These are phyloP conservation scores for Phytophthora macrochlamydospora DNA, from an alignment of 352 stramenopile species.

Conservation along the genomic window DNA sequence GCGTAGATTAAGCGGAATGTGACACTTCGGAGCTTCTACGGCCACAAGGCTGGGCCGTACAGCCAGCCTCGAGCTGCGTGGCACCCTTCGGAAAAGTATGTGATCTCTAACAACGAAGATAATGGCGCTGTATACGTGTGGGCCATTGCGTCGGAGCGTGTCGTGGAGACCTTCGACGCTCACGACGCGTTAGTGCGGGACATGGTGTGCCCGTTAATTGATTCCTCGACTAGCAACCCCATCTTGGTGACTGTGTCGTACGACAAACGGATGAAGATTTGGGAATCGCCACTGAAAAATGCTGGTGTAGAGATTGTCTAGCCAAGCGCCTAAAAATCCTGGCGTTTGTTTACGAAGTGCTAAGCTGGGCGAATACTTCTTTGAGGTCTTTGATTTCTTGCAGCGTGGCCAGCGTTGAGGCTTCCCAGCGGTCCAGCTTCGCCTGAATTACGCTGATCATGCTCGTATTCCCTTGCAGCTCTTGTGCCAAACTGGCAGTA, in stretches of 20 bases:
- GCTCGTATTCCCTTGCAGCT: conserved; percentile 43
- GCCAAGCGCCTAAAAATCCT: conserved; percentile 10
- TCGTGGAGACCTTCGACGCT: conserved; percentile 68
- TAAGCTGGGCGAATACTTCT: conserved; percentile 58
- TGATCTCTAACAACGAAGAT: conserved; percentile 86
- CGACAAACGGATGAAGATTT: conserved; percentile 80
- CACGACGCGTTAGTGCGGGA: conserved; percentile 79
- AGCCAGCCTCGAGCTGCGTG: conserved; percentile 76
- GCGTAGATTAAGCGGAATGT: conserved; percentile 65
- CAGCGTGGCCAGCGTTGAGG: conserved; percentile 60
- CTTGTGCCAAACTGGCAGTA: conserved; percentile 29
- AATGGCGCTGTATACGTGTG: conserved; percentile 66
- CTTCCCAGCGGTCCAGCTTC: conserved; percentile 71
- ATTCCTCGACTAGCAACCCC: conserved; percentile 18
- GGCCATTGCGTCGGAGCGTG: conserved; percentile 78
- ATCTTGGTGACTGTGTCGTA: conserved; percentile 78
- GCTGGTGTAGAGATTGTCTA: conserved; percentile 19
- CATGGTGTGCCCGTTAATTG: conserved; percentile 24
- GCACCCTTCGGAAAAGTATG: conserved; percentile 85
- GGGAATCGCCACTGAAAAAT: conserved; percentile 35
- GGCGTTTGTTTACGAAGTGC: conserved; percentile 22
- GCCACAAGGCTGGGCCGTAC: conserved; percentile 83
- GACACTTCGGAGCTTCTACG: conserved; percentile 79
- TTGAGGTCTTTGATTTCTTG: conserved; percentile 81
- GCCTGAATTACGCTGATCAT: conserved; percentile 55